Evolutionary conservation across 179 eudicot genomes (phyloP).

Genomic region (Amaranthus tricolor): DNA sequence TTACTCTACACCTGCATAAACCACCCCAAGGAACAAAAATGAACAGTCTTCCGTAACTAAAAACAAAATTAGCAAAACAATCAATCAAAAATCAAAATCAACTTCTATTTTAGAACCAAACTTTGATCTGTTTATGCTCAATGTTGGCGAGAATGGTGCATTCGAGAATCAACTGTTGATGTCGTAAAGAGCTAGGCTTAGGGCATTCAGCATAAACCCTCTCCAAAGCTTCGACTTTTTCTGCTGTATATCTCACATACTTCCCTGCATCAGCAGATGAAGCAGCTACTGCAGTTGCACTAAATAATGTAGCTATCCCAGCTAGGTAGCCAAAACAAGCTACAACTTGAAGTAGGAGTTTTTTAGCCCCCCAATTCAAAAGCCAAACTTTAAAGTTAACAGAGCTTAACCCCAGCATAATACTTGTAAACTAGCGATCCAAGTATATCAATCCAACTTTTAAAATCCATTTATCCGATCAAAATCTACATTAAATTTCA

Average conservation of each 20-base stretch:
- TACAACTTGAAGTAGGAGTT: too few relatives aligned
- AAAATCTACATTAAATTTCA: neutral
- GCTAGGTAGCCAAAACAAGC: neutral
- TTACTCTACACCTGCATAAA: constrained; percentile 70
- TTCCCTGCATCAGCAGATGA: constrained; percentile 26
- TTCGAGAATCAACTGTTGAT: constrained; percentile 27
- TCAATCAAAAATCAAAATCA: neutral
- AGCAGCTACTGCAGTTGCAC: neutral
- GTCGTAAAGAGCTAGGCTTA: constrained; percentile 31
- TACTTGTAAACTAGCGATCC: too few relatives aligned
- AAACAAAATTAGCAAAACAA: neutral
- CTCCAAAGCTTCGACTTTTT: constrained; percentile 38
- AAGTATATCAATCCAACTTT: too few relatives aligned
- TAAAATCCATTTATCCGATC: too few relatives aligned
- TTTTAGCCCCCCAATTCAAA: too few relatives aligned
- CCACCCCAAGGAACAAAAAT: neutral
- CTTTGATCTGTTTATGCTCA: constrained; percentile 35
- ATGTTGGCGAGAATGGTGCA: constrained; percentile 34
- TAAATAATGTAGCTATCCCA: too few relatives aligned
- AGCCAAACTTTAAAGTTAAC: too few relatives aligned
- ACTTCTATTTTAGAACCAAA: constrained; percentile 30
- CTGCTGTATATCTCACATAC: constrained; percentile 30
- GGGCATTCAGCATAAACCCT: constrained; percentile 35
- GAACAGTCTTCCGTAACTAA: neutral
- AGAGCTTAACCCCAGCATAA: too few relatives aligned